Evolutionary conservation across 2,329 filamentous ascomycete genomes (phyloP).

Genomic region (Aspergillus sp.): DNA sequence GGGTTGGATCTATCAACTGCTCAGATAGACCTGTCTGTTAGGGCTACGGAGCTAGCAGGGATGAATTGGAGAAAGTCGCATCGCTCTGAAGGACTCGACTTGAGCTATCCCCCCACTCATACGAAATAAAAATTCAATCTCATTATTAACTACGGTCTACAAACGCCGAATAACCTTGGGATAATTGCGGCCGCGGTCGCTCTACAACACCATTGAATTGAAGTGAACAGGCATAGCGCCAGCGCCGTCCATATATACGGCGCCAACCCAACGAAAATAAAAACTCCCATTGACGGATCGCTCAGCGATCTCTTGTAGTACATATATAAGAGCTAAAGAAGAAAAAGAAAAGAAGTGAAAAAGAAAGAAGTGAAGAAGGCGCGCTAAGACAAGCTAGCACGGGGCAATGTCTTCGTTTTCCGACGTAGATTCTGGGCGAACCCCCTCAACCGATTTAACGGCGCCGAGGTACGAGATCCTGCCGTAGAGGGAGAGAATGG

Average conservation of each 20-base stretch:
- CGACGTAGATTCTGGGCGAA: constrained; percentile 6
- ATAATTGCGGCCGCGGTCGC: background rate
- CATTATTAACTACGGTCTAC: background rate
- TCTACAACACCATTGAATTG: background rate
- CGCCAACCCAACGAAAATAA: background rate
- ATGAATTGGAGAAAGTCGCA: background rate
- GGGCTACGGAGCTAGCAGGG: background rate
- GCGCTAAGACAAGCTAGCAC: constrained; percentile 2
- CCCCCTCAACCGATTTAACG: constrained; percentile 3
- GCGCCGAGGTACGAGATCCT: background rate
- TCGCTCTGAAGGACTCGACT: background rate
- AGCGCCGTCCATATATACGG: background rate
- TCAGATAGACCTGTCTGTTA: background rate
- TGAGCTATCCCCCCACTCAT: background rate
- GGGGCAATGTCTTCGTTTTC: constrained; percentile 8
- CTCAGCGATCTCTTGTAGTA: constrained; percentile 8
- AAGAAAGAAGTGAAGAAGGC: background rate
- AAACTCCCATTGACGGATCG: background rate
- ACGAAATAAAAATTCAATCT: background rate
- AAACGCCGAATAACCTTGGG: background rate
- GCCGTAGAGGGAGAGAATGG: background rate
- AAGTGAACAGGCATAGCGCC: background rate
- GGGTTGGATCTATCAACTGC: background rate
- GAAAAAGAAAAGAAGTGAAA: constrained; percentile 6
- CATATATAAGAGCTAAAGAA: constrained; percentile 1